Conservation (phyloP, 2,329 filamentous ascomycete genomes). For the Diplocarpon mali region DNA sequence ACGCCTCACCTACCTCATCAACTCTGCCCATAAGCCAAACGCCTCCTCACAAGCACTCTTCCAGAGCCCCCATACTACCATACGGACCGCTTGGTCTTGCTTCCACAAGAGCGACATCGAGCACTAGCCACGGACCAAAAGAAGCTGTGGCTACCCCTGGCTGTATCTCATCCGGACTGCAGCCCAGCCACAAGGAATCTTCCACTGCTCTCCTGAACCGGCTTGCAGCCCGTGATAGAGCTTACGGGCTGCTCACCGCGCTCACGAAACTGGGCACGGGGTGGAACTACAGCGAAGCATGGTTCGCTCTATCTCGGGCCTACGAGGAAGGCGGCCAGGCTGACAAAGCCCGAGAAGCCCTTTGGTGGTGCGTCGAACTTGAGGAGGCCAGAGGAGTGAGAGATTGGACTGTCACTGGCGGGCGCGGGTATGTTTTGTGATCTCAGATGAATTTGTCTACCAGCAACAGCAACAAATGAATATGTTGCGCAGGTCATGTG, state of each 20-base stretch:
- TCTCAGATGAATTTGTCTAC: neutral
- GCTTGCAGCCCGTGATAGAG: constrained; percentile 81
- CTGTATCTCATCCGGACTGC: constrained; percentile 6
- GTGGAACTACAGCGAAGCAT: constrained; percentile 90
- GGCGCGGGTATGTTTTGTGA: constrained; percentile 36
- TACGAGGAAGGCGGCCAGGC: constrained; percentile 79
- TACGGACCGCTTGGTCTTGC: constrained; percentile 23
- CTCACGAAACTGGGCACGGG: constrained; percentile 76
- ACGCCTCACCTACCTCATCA: constrained; percentile 7
- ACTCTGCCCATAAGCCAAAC: constrained; percentile 13
- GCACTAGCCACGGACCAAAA: constrained; percentile 22
- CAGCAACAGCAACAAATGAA: neutral
- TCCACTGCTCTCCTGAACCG: constrained; percentile 42
- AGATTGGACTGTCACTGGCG: constrained; percentile 62
- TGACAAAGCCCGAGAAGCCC: constrained; percentile 80
- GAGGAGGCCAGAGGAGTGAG: constrained; percentile 76
- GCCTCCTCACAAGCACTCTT: constrained; percentile 5
- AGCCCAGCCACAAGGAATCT: constrained; percentile 14
- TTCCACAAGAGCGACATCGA: constrained; percentile 19
- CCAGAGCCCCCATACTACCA: constrained; percentile 16
- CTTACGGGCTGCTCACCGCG: constrained; percentile 69
- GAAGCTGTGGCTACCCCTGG: constrained; percentile 13
- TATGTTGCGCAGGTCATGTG: too few species aligned
- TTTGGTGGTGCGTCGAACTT: constrained; percentile 97
- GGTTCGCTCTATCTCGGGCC: constrained; percentile 77